A percentile compares a stretch with the other conserved stretches of the same genome.
phyloP scores from a whole-genome alignment of 495 filamentous ascomycete genomes.

The Penicillium coprophilum region DNA sequence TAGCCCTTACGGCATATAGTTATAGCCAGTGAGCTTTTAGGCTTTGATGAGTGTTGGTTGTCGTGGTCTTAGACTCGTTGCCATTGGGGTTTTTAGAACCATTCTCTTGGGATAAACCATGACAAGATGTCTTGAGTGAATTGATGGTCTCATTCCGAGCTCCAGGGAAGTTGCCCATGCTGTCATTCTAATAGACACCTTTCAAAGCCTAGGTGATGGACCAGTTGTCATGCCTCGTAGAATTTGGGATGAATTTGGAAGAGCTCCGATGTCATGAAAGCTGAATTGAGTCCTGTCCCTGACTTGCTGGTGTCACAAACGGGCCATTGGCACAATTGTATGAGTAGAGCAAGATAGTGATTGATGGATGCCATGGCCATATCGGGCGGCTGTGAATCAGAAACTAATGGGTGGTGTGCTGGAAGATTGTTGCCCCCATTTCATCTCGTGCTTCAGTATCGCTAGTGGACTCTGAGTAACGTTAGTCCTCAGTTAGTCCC shows the following conservation, averaged over 20 bases:
- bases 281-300: background rate
- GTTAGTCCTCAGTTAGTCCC: background rate
- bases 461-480: background rate
- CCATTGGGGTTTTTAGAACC: background rate
- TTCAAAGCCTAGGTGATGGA: slow-evolving; percentile 14
- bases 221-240: slow-evolving; percentile 12
- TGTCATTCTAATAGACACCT: slow-evolving; percentile 15
- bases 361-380: background rate
- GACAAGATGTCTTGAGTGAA: background rate
- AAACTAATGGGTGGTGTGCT: background rate
- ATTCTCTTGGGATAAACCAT: background rate
- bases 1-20: slow-evolving; percentile 19
- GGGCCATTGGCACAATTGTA: slow-evolving; percentile 18
- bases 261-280: slow-evolving; percentile 15
- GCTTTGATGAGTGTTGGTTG: background rate
- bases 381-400: background rate
- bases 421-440: background rate
- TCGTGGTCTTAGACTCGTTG: background rate
- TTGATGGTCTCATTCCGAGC: background rate
- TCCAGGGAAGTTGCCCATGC: slow-evolving; percentile 5
- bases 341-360: background rate
- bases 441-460: background rate
- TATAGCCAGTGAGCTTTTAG: slow-evolving; percentile 9
- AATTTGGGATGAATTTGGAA: slow-evolving; percentile 15
- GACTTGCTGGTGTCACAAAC: slow-evolving; percentile 1